phyloP scores from a whole-genome alignment of 2,329 filamentous ascomycete genomes.

The Sarocladium brachiariae region DNA sequence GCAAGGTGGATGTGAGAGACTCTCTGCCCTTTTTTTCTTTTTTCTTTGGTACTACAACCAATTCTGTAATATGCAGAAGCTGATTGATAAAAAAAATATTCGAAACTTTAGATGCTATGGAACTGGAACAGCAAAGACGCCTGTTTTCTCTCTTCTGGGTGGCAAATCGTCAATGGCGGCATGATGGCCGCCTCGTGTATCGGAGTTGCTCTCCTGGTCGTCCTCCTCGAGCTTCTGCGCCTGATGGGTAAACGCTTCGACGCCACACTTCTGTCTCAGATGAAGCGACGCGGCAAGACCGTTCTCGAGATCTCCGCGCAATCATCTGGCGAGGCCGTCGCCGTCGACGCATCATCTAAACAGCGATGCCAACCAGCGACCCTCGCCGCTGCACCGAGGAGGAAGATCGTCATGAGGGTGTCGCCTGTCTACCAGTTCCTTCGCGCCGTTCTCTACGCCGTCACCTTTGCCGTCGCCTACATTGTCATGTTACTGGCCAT shows the following conservation, averaged over 20 bases:
- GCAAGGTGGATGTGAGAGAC: conserved; percentile 25
- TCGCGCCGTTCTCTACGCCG: conserved; percentile 58
- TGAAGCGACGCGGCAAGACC: conserved; percentile 4
- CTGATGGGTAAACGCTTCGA: conserved; percentile 69
- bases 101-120: conserved; percentile 59
- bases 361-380: not conserved
- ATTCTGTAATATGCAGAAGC: too few species aligned
- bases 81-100: conserved; percentile 2
- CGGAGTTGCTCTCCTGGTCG: conserved; percentile 64
- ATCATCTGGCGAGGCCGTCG: not conserved
- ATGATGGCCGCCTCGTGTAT: conserved; percentile 78
- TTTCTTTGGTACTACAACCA: too few species aligned
- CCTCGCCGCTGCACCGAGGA: not conserved
- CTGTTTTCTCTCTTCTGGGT: conserved; percentile 62
- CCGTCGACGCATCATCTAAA: not conserved
- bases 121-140: conserved; percentile 68
- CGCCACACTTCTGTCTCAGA: conserved; percentile 20
- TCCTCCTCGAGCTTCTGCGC: conserved; percentile 64
- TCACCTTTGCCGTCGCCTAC: conserved; percentile 69
- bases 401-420: conserved; percentile 43
- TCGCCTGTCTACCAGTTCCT: conserved; percentile 55
- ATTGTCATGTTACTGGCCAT: conserved; percentile 64
- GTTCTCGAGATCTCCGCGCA: not conserved
- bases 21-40: not conserved
- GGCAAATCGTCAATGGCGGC: conserved; percentile 63